Evolutionary conservation across 140 eudicot species (phyloP), one percentile per base, ranked within the genome.

Genomic region (Cichorium intybus): DNA sequence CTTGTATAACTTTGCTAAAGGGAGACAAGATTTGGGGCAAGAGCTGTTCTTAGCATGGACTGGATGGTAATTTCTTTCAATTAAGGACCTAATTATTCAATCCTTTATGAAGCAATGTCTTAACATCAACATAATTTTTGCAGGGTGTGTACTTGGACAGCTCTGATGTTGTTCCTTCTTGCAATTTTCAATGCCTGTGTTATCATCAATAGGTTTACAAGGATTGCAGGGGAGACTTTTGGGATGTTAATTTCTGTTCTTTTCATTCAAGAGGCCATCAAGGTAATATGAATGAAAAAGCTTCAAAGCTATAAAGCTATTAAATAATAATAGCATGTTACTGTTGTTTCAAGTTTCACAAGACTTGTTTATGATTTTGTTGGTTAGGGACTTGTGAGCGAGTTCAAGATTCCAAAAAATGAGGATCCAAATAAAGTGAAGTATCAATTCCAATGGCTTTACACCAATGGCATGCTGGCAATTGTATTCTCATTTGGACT

Each of bases 131-230:
- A 16, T 62, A 1, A 10, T 2, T 33, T 64, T 75, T 71, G 63
- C 71, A 83, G 83, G 89, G 83, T 80, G 9, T 83, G 85, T 64
- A 68, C 70, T 10, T 83, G 89, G 85, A 83, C 85, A 46, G 74
- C 89, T 58, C 37, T 80, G 37, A 27, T 83, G 71, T 56, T 83
- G 71, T 66, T 80, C 70, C 75, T 83, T 28, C 71, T 83, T n/a
- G 82, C 85, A 15, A 69, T 73, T 12, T 76, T 83, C 79, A 76
- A 76, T 34, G 85, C 71, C 3, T 65, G 85, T 62, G 64, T 71
- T 31, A 60, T 75, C 23, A 79, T 83, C 68, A 76, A 60, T 53
- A 58, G 82, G 48, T 83, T 83, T 70, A 83, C 89, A 12, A 75
- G 85, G 37, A 67, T 80, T 64, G 85, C 81, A 6, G 89, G 83